phyloP scores from a whole-genome alignment of 2,329 filamentous ascomycete species.

The Alternaria triticimaculans region DNA sequence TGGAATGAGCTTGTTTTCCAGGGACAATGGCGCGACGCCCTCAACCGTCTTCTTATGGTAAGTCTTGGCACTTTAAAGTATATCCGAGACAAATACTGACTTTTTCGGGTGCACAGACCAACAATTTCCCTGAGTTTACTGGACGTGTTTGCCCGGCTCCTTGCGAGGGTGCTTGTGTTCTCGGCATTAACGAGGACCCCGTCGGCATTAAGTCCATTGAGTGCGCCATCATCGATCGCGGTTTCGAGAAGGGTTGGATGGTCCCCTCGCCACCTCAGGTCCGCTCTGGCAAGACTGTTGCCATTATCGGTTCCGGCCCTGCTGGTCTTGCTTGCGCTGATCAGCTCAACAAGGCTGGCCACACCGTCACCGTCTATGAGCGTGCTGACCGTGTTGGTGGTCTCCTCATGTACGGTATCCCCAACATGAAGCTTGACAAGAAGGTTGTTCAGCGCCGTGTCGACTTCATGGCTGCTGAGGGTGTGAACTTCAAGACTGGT shows the following conservation, averaged over 20 bases:
- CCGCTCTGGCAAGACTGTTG: slow-evolving; percentile 86
- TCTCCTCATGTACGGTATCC: slow-evolving; percentile 97
- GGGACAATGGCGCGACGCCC: slow-evolving; percentile 83
- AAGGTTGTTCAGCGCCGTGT: slow-evolving; percentile 94
- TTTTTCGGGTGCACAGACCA: slow-evolving; percentile 65
- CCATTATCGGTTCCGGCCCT: slow-evolving; percentile 90
- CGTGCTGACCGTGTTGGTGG: slow-evolving; percentile 89
- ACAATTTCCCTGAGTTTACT: slow-evolving; percentile 98
- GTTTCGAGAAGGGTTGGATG: slow-evolving; percentile 99
- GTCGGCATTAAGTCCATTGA: slow-evolving; percentile 99
- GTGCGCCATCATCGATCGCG: slow-evolving; percentile 95
- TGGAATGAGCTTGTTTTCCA: slow-evolving; percentile 75
- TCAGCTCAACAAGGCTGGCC: slow-evolving; percentile 91
- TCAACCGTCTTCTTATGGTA: slow-evolving; percentile 81
- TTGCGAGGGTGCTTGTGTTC: slow-evolving; percentile 93
- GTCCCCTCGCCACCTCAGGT: slow-evolving; percentile 77
- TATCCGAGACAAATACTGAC: background rate
- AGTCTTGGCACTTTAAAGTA: background rate
- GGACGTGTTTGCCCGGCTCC: slow-evolving; percentile 96
- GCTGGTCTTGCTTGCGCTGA: slow-evolving; percentile 89
- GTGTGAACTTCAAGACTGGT: slow-evolving; percentile 80
- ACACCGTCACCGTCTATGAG: slow-evolving; percentile 89
- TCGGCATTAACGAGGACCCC: slow-evolving; percentile 95
- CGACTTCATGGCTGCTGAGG: slow-evolving; percentile 92
- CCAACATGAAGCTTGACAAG: slow-evolving; percentile 99